phyloP scores from a whole-genome alignment of 805 yeast species.

The Yarrowia sp. region DNA sequence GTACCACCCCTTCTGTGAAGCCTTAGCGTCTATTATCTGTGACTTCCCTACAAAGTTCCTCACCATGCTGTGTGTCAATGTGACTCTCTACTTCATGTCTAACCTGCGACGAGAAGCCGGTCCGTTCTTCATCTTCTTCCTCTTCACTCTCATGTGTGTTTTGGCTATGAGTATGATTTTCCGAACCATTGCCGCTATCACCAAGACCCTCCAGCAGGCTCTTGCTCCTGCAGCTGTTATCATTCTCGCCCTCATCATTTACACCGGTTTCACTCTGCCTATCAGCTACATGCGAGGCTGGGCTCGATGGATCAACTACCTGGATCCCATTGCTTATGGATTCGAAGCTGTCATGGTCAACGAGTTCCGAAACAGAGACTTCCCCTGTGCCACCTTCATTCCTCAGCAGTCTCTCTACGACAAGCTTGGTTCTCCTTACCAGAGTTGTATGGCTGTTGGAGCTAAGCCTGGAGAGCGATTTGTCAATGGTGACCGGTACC shows the following conservation, averaged over 20 bases:
- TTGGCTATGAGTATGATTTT: slow-evolving; percentile 57
- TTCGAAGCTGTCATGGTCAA: slow-evolving; percentile 49
- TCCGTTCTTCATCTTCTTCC: slow-evolving; percentile 50
- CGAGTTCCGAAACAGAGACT: slow-evolving; percentile 43
- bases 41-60: slow-evolving; percentile 51
- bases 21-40: slow-evolving; percentile 58
- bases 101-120: slow-evolving; percentile 54
- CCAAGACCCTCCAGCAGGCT: slow-evolving; percentile 43
- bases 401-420: slow-evolving; percentile 19
- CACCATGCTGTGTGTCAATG: slow-evolving; percentile 46
- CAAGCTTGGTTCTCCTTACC: slow-evolving; percentile 33
- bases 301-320: slow-evolving; percentile 51
- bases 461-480: slow-evolving; percentile 49
- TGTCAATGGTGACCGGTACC: slow-evolving; percentile 55
- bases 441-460: slow-evolving; percentile 58
- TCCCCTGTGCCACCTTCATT: slow-evolving; percentile 39
- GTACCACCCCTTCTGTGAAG: slow-evolving; percentile 64
- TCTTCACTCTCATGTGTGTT: slow-evolving; percentile 47
- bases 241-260: slow-evolving; percentile 44
- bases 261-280: slow-evolving; percentile 52
- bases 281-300: slow-evolving; percentile 48
- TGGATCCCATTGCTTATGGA: slow-evolving; percentile 47
- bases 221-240: slow-evolving; percentile 47
- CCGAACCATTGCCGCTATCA: slow-evolving; percentile 43
- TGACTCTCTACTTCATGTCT: slow-evolving; percentile 54